Conservation (phyloP, 306 rosid genomes). For the peach (Prunus persica) region Prunus_persica_NCBIv2 NC_034014.1:22231501-22232000, state of each 20-base stretch:
- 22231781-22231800: neutral
- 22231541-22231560: conserved; percentile 3
- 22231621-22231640: conserved; percentile 4
- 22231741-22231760: neutral
- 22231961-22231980: conserved; percentile 22
- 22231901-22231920: conserved; percentile 36
- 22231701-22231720: neutral
- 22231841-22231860: too few relatives aligned
- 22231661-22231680: neutral
- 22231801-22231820: neutral
- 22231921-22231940: conserved; percentile 57
- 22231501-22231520: neutral
- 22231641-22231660: neutral
- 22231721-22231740: neutral
- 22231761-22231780: neutral
- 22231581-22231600: conserved; percentile 13
- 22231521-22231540: neutral
- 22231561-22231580: neutral
- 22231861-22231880: too few relatives aligned
- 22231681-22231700: neutral
- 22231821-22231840: neutral
- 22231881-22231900: neutral
- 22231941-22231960: conserved; percentile 40
- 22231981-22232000: conserved; percentile 44
- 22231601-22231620: conserved; percentile 22